Evolutionary conservation across 2,329 filamentous ascomycete species (phyloP), one percentile per base, ranked within the genome.

Genomic region (Drechslera avenae): DNA sequence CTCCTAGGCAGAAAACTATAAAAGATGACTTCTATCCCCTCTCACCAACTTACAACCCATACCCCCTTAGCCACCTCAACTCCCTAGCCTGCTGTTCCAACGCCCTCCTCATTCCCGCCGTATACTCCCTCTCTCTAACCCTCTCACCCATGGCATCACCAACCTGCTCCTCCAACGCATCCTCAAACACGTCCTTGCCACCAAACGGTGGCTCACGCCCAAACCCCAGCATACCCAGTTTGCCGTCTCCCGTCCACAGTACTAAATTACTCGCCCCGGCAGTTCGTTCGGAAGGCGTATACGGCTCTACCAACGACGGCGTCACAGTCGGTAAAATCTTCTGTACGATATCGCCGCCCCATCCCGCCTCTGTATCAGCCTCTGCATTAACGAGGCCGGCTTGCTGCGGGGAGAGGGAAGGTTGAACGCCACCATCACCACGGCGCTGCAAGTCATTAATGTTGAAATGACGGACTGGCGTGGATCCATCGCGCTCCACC

Each of bases 171-270:
- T 70, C 71, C 10, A 69, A 62, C 21, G 60, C 62, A 45, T 72
- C 72, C 5, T 71, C 67, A 33, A 69, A 72, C 4, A 70, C 59
- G 19, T 68, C 64, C 8, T 43, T 55, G 26, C 59, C 26, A 3
- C 9, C 55, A 57, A 75, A 68, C 48, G 62, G 49, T 42, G 62
- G 39, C 3, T 57, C 46, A 16, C 63, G 57, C 4, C 79, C 76
- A 59, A 81, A 79, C 0, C 75, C 74, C 12, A 95, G 72, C 50
- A 94, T 78, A 0, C 91, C 92, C 39, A 96, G 76, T 57, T 86
- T 86, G 51, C 78, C 78, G 33, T 96, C 91, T 14, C 91, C 92
- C 0, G 91, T 96, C 91, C 91, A 96, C 39, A 96, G 79, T 3
- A 96, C 72, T 10, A 97, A 73, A 62, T 93, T 87, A 63, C 91